A percentile compares a stretch with the other conserved stretches of the same genome.
Evolutionary conservation across 805 yeast genomes (phyloP).

Genomic region (Blastobotrys robertii): DNA sequence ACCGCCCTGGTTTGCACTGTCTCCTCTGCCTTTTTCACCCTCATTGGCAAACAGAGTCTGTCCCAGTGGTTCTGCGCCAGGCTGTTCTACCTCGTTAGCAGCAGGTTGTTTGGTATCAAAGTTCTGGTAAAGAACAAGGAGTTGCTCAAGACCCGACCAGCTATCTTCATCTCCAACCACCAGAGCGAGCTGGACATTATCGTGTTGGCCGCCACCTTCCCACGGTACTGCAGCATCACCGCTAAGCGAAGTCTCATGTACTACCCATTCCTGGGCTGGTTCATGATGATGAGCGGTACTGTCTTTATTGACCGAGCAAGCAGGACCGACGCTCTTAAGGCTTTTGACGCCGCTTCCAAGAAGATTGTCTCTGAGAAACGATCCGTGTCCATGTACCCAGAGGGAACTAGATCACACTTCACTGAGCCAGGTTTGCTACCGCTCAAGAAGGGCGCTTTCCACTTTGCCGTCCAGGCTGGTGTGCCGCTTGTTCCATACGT

Average conservation of each 20-base stretch:
- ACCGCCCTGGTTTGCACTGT: slow-evolving; percentile 47
- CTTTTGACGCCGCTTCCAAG: slow-evolving; percentile 60
- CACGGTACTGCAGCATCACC: slow-evolving; percentile 82
- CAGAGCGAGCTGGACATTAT: slow-evolving; percentile 83
- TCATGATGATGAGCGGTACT: slow-evolving; percentile 84
- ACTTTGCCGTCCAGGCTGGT: slow-evolving; percentile 85
- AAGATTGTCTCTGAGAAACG: slow-evolving; percentile 54
- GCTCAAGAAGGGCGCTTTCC: slow-evolving; percentile 97
- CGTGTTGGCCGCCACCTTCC: slow-evolving; percentile 74
- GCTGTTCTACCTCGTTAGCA: slow-evolving; percentile 57
- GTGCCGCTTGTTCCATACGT: slow-evolving; percentile 86
- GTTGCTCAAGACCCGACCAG: slow-evolving; percentile 50
- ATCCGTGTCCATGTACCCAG: slow-evolving; percentile 87
- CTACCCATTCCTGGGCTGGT: slow-evolving; percentile 93
- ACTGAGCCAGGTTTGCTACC: slow-evolving; percentile 63
- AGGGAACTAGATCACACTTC: slow-evolving; percentile 87
- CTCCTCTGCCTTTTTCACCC: slow-evolving; percentile 56
- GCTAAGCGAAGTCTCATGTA: slow-evolving; percentile 78
- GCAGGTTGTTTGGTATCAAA: slow-evolving; percentile 55
- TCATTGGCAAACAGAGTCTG: slow-evolving; percentile 65
- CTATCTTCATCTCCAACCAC: slow-evolving; percentile 77
- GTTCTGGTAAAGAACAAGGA: slow-evolving; percentile 62
- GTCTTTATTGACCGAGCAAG: slow-evolving; percentile 80
- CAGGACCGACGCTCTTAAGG: slow-evolving; percentile 63
- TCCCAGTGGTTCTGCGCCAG: slow-evolving; percentile 89